Evolutionary conservation across 2,329 filamentous ascomycete species (phyloP).

Genomic region (Drechslerella dactyloides): DNA sequence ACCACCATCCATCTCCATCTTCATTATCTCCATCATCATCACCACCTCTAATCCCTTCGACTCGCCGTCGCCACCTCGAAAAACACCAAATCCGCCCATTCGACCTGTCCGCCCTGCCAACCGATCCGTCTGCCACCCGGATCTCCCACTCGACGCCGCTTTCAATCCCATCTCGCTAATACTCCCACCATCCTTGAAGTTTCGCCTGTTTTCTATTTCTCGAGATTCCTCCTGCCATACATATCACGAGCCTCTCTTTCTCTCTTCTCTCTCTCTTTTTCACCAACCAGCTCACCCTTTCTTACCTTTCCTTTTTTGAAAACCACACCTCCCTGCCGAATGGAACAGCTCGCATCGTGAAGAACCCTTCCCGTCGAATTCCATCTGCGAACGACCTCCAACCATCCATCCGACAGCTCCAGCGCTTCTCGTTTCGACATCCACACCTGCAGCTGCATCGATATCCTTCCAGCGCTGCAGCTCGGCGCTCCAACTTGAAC

Average conservation of each 20-base stretch:
- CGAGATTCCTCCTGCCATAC: too few species aligned
- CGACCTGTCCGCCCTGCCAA: background rate
- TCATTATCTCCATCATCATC: background rate
- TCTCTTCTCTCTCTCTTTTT: too few species aligned
- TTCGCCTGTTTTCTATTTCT: too few species aligned
- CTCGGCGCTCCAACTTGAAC: too few species aligned
- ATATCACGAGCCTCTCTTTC: too few species aligned
- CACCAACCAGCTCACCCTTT: too few species aligned
- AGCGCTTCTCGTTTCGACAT: background rate
- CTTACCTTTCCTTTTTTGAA: too few species aligned
- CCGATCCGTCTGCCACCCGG: too few species aligned
- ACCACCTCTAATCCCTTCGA: background rate
- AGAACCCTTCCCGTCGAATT: background rate
- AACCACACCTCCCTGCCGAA: too few species aligned
- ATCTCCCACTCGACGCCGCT: background rate
- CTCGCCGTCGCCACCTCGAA: background rate
- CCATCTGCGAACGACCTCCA: background rate
- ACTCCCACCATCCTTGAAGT: background rate
- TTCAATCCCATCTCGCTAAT: background rate
- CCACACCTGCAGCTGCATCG: too few species aligned
- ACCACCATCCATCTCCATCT: constrained; percentile 19
- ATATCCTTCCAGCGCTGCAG: too few species aligned
- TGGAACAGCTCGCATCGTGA: background rate
- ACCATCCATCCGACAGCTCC: background rate
- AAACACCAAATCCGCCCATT: background rate